Evolutionary conservation across 106 monocot species (phyloP).

Genomic region (Acanthochlamys bracteata): DNA sequence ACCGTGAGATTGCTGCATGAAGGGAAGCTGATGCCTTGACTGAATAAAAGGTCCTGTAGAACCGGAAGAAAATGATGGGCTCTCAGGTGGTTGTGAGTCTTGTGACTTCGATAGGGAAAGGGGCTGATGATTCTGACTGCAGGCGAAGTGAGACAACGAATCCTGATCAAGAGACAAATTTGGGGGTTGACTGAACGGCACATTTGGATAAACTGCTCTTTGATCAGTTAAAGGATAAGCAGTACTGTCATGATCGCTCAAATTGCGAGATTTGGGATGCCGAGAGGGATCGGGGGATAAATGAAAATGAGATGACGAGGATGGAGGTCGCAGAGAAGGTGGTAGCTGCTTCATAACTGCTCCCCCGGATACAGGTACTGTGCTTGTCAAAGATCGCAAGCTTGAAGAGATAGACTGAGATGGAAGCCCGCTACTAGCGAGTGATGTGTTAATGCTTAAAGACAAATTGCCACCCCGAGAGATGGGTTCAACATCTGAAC

Average conservation of each 20-base stretch:
- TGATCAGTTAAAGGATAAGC: conserved; percentile 21
- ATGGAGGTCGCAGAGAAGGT: conserved; percentile 27
- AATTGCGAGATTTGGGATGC: conserved; percentile 17
- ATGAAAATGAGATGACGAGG: conserved; percentile 20
- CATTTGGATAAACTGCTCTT: conserved; percentile 18
- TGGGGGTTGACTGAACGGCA: conserved; percentile 10
- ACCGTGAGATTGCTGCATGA: conserved; percentile 19
- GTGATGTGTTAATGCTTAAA: conserved; percentile 21
- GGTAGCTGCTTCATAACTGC: conserved; percentile 23
- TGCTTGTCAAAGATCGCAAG: conserved; percentile 15
- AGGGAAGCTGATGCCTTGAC: conserved; percentile 18
- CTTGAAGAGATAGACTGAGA: conserved; percentile 21
- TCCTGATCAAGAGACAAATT: conserved; percentile 8
- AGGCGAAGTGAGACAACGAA: conserved; percentile 11
- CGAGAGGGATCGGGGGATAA: conserved; percentile 16
- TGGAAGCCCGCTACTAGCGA: conserved; percentile 18
- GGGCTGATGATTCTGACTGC: conserved; percentile 18
- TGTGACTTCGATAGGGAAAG: conserved; percentile 4
- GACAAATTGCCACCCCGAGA: conserved; percentile 23
- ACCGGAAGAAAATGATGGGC: conserved; percentile 13
- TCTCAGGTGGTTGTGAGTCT: conserved; percentile 12
- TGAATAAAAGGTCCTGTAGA: conserved; percentile 22
- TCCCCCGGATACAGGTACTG: conserved; percentile 10
- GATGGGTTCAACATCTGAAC: conserved; percentile 17
- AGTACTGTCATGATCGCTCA: conserved; percentile 13